phyloP scores from a whole-genome alignment of 2,329 filamentous ascomycete genomes.

The Colletotrichum horii region DNA sequence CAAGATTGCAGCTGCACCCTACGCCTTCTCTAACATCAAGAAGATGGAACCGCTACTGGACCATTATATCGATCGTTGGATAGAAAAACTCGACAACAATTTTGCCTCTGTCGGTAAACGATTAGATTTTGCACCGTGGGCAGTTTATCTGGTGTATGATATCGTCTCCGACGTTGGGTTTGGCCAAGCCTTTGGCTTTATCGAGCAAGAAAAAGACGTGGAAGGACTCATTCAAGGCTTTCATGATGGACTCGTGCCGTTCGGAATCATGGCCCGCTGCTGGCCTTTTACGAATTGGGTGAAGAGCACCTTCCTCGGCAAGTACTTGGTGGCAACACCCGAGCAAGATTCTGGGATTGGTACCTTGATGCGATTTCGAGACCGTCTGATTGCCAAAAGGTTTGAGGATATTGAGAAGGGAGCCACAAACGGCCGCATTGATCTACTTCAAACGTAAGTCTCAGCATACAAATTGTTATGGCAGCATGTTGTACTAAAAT shows the following conservation, averaged over 20 bases:
- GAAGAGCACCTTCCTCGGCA: constrained; percentile 55
- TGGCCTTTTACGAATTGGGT: constrained; percentile 61
- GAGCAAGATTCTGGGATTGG: constrained; percentile 60
- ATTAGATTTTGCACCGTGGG: constrained; percentile 63
- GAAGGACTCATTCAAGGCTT: constrained; percentile 59
- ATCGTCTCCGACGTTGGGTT: constrained; percentile 62
- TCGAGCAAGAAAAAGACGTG: constrained; percentile 56
- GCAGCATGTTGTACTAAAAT: neutral
- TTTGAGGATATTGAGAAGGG: constrained; percentile 50
- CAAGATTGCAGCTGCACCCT: constrained; percentile 59
- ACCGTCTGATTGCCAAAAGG: constrained; percentile 55
- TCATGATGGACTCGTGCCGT: constrained; percentile 55
- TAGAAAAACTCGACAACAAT: constrained; percentile 45
- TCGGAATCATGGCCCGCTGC: constrained; percentile 56
- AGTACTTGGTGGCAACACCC: constrained; percentile 58
- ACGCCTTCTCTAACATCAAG: constrained; percentile 61
- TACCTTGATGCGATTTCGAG: constrained; percentile 61
- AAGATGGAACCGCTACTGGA: constrained; percentile 65
- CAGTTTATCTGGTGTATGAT: constrained; percentile 62
- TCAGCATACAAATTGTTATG: neutral
- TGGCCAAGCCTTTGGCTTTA: constrained; percentile 60
- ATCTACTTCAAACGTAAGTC: constrained; percentile 56
- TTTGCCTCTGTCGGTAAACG: constrained; percentile 49
- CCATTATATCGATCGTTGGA: constrained; percentile 53
- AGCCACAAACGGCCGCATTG: constrained; percentile 47